A percentile compares a stretch with the other conserved stretches of the same genome.
Evolutionary conservation across 1,284 basidiomycete species (phyloP).

Genomic region (Cryptococcus sp.): DNA sequence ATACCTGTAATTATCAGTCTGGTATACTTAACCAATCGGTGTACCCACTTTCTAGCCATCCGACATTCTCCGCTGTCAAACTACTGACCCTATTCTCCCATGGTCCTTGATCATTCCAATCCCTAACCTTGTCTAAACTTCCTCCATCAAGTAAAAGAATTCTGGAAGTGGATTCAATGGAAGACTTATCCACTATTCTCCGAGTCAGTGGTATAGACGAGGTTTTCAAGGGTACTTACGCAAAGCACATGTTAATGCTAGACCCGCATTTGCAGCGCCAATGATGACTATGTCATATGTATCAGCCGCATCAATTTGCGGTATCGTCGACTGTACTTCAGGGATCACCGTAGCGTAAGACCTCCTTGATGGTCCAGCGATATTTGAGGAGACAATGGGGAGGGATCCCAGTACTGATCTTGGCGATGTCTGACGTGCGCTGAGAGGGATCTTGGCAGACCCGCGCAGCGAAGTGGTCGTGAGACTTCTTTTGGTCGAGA

Average conservation of each 20-base stretch:
- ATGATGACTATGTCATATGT: slow-evolving; percentile 82
- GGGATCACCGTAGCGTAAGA: no score
- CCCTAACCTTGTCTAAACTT: slow-evolving; percentile 62
- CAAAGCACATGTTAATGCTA: slow-evolving; percentile 82
- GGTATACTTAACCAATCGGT: not conserved
- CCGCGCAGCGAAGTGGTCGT: no score
- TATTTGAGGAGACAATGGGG: no score
- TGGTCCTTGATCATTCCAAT: slow-evolving; percentile 60
- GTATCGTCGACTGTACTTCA: not conserved
- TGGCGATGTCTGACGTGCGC: no score
- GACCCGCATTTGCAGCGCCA: slow-evolving; percentile 87
- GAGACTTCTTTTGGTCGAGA: no score
- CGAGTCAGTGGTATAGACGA: not conserved
- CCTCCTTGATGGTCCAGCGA: no score
- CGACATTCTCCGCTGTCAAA: slow-evolving; percentile 74
- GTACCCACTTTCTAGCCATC: slow-evolving; percentile 65
- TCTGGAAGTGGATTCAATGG: slow-evolving; percentile 53
- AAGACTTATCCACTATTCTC: slow-evolving; percentile 55
- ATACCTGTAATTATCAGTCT: slow-evolving; percentile 54
- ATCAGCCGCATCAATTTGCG: slow-evolving; percentile 23
- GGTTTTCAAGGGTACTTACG: slow-evolving; percentile 50
- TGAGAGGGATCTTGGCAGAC: no score
- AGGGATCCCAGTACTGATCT: no score
- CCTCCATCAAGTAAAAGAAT: slow-evolving; percentile 76
- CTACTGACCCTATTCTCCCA: slow-evolving; percentile 89